Percentiles rank a stretch among this genome's conserved stretches.
Evolutionary conservation across 331 rosid genomes (phyloP).

Genomic region (Erythrophleum ivorense): DNA sequence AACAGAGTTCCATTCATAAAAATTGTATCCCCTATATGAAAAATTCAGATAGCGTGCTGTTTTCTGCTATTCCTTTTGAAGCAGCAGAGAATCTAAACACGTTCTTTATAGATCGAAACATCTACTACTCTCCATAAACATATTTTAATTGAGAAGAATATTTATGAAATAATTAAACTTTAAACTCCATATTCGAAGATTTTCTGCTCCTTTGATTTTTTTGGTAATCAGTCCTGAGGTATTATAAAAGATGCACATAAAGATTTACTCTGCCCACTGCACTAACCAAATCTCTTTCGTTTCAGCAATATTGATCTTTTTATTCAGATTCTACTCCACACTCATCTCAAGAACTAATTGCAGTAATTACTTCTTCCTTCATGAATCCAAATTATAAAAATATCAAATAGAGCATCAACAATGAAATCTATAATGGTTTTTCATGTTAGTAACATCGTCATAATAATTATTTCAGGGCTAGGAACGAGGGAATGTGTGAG

Average conservation of each 20-base stretch:
- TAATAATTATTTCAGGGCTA: background rate
- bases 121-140: slow-evolving; percentile 3
- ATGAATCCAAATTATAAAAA: background rate
- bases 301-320: slow-evolving; percentile 4
- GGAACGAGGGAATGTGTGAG: background rate
- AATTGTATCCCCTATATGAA: no score
- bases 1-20: no score
- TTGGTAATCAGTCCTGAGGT: background rate
- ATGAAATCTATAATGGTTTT: background rate
- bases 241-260: slow-evolving; percentile 8
- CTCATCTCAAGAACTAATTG: background rate
- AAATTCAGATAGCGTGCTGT: no score
- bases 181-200: background rate
- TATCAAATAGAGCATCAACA: background rate
- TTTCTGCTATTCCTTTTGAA: no score
- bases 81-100: no score
- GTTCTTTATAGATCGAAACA: background rate
- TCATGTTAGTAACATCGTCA: background rate
- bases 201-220: background rate
- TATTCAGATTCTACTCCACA: slow-evolving; percentile 1
- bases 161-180: background rate
- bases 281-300: background rate
- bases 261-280: background rate
- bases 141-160: background rate
- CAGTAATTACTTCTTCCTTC: background rate